Base-by-base conservation (phyloP, 2,329 filamentous ascomycete genomes). In the Diaporthe destruens region DNA sequence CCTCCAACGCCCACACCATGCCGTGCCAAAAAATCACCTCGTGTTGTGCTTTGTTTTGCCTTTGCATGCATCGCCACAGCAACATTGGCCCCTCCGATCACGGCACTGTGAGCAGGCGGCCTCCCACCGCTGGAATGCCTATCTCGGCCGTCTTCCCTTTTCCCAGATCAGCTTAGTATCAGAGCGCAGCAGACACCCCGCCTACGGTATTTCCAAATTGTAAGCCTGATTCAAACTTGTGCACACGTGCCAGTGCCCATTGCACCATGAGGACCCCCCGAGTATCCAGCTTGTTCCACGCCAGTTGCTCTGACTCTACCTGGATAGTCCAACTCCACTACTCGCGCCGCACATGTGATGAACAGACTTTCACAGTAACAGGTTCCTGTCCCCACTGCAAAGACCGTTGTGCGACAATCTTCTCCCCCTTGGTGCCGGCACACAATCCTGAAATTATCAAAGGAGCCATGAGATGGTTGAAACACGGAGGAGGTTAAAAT, bases 71-170 rank as follows among this genome's bases (percentile, higher is more conserved):
- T 66, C 61, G 32, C 61, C 61, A 51, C 47, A 53, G 25, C 61
- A 39, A 39, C 9, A 29, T 25, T 7, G 16, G n/a, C 32, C n/a
- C 29, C 47, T 49, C 61, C 23, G 61, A 16, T 34, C 32, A 29
- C n/a, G 61, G 47, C 61, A 53, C 36, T 32, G 39, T 29, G 23
- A 32, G 25, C 25, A 47, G 61, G 61, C 61, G 61, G 44, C 61
- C 44, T 65, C 61, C 61, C 61, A n/a, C 61, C 61, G 61, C 47
- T 47, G 61, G 61, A 7, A 66, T 66, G n/a, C 61, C 61, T 66
- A 39, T 66, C 61, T 66, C 12, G 61, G 61, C 61, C n/a, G 11
- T 53, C 29, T 66, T 14, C 2, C 61, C 61, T 36, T 66, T 53
- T 14, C 61, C 61, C 44, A 53, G 61, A 39, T 53, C 29, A 53